Percentiles rank a stretch among this genome's conserved stretches.
phyloP scores from a whole-genome alignment of 441 rosid genomes.

The Raphanus hybrid region DNA sequence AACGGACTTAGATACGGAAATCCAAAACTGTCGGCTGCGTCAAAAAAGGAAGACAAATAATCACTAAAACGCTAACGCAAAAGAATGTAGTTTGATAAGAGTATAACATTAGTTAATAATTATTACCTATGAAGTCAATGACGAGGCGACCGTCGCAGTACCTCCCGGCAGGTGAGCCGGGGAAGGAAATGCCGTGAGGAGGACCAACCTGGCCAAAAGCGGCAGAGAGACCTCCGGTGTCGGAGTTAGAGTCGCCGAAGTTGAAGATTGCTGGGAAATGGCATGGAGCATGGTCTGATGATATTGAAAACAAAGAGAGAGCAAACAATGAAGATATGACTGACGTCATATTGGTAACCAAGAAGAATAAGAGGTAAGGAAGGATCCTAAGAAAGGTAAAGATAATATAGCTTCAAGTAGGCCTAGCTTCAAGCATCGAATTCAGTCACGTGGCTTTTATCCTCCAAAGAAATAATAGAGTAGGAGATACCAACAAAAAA shows the following conservation, averaged over 20 bases:
- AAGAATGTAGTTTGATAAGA: background rate
- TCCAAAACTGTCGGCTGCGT: conserved; percentile 57
- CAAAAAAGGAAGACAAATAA: background rate
- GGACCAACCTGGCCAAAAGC: conserved; percentile 60
- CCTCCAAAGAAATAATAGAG: background rate
- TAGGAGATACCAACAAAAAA: background rate
- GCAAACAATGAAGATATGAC: conserved; percentile 25
- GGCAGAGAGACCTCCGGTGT: conserved; percentile 66
- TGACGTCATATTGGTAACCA: conserved; percentile 41
- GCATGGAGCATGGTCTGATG: conserved; percentile 36
- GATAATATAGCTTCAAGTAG: background rate
- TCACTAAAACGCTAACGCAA: conserved; percentile 1
- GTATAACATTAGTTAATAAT: background rate
- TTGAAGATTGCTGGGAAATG: conserved; percentile 60
- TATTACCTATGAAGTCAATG: conserved; percentile 56
- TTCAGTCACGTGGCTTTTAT: conserved; percentile 21
- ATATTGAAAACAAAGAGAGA: conserved; percentile 27
- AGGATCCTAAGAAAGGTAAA: background rate
- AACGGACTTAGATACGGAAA: conserved; percentile 68
- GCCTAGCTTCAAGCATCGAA: background rate
- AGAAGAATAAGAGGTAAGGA: background rate
- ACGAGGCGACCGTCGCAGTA: conserved; percentile 65
- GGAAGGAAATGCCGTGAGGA: conserved; percentile 60
- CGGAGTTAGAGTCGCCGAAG: conserved; percentile 74
- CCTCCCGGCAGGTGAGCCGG: conserved; percentile 61